Evolutionary conservation across 345 rosid genomes (phyloP).

Genomic region (Euphorbia peplus): DNA sequence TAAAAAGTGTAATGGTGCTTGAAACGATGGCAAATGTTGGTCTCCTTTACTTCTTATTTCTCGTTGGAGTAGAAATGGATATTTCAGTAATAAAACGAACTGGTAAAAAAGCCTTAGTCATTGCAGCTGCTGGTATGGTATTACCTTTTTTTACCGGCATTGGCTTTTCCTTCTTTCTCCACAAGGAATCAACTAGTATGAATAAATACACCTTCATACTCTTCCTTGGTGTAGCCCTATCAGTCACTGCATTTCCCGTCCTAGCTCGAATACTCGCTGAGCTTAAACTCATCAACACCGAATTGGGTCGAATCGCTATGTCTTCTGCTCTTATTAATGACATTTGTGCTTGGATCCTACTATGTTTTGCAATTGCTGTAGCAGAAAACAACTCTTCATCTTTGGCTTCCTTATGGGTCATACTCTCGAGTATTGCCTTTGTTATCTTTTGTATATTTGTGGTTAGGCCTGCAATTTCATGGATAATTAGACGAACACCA

Average conservation of each 20-base stretch:
- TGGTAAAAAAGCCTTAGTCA: constrained; percentile 56
- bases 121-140: constrained; percentile 77
- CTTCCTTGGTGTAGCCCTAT: constrained; percentile 85
- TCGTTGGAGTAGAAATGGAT: constrained; percentile 96
- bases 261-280: constrained; percentile 88
- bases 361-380: constrained; percentile 77
- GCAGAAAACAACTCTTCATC: constrained; percentile 55
- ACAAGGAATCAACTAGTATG: background rate
- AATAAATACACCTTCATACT: constrained; percentile 55
- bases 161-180: constrained; percentile 49
- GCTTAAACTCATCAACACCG: constrained; percentile 84
- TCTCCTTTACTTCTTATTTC: constrained; percentile 78
- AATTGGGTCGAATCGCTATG: constrained; percentile 83
- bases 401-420: constrained; percentile 67
- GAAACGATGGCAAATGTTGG: constrained; percentile 97
- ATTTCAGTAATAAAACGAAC: constrained; percentile 65
- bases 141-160: constrained; percentile 63
- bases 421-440: constrained; percentile 53
- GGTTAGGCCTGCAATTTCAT: constrained; percentile 62
- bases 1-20: constrained; percentile 89
- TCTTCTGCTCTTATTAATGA: constrained; percentile 89
- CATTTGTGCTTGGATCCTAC: constrained; percentile 83
- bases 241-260: constrained; percentile 93
- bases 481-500: constrained; percentile 76
- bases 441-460: constrained; percentile 48